Evolutionary conservation across 345 rosid species (phyloP), one percentile per base, ranked within the genome.

Genomic region (Hypericum androsaemum): DNA sequence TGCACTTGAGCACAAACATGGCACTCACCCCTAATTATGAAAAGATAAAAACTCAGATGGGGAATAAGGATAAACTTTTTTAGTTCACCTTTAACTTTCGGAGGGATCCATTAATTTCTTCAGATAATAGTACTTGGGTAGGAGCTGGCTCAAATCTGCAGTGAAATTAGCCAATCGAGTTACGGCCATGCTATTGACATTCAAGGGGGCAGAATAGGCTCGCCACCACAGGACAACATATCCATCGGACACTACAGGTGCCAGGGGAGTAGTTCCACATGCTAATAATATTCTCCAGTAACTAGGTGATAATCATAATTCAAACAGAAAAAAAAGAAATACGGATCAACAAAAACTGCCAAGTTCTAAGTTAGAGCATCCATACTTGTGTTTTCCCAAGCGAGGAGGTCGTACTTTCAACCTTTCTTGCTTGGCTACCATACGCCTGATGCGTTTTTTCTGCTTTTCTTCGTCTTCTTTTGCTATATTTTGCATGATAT

Each of bases 361-460:
- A 12, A 39, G 47, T 9, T 47, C 10, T 10, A 38, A 36, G 43
- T 28, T 14, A 12, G 32, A 4, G 10, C 8, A 8, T 16, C 54
- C 82, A 52, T 88, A 81, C 98, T 78, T 92, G 85, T 85, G 85
- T 78, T 81, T 88, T 62, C 95, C 98, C 76, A 92, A 67, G 17
- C 96, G 89, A 10, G 97, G 94, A 13, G 98, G 98, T 40, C 88
- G 63, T 7, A 65, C 55, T 75, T 78, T 88, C 10, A 83, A 71
- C 64, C 80, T 81, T 55, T 92, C 97, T 61, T 85, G 70, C 72
- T 81, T 83, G 1, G 86, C 86, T 10, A 80, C 77, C 38, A 70
- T 57, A 37, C 71, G 59, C 28, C 98, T 55, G 28, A 68, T 46
- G 57, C 68, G 86, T 65, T 72, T 72, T 32, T 77, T 85, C 39